A percentile compares a stretch with the other conserved stretches of the same genome.
Conservation (phyloP, 805 yeast genomes). For the Nakazawaea pomicola region DNA sequence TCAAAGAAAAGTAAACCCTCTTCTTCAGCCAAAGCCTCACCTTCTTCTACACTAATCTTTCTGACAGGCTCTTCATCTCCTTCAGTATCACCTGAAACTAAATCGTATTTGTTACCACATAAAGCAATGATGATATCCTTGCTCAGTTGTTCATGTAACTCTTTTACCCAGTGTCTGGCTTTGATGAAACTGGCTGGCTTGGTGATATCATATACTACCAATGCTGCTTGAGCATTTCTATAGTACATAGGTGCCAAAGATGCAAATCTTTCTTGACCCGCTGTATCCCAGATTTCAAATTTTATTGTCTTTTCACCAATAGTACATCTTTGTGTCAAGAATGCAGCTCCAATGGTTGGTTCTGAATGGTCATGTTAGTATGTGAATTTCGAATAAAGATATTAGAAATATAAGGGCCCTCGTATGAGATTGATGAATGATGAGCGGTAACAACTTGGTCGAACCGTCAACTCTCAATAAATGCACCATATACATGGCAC, state of each 20-base stretch:
- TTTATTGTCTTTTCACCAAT: conserved; percentile 84
- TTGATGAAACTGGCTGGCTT: conserved; percentile 92
- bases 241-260: conserved; percentile 96
- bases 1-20: conserved; percentile 89
- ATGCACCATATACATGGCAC: too few relatives aligned
- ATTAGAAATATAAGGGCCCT: too few relatives aligned
- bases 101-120: conserved; percentile 89
- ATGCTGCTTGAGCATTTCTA: conserved; percentile 94
- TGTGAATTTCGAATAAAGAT: too few relatives aligned
- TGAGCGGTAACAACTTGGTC: too few relatives aligned
- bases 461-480: too few relatives aligned
- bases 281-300: conserved; percentile 95
- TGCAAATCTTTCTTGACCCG: conserved; percentile 97
- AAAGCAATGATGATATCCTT: conserved; percentile 88
- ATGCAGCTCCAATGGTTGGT: conserved; percentile 98
- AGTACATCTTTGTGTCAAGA: conserved; percentile 87
- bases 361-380: conserved; percentile 35
- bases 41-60: conserved; percentile 84
- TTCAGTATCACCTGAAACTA: conserved; percentile 43
- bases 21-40: conserved; percentile 81
- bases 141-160: conserved; percentile 91
- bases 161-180: conserved; percentile 98
- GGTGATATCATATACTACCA: conserved; percentile 93
- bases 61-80: conserved; percentile 50
- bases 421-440: too few relatives aligned